phyloP scores from a whole-genome alignment of 352 stramenopile species.

The Phytopythium litorale region DNA sequence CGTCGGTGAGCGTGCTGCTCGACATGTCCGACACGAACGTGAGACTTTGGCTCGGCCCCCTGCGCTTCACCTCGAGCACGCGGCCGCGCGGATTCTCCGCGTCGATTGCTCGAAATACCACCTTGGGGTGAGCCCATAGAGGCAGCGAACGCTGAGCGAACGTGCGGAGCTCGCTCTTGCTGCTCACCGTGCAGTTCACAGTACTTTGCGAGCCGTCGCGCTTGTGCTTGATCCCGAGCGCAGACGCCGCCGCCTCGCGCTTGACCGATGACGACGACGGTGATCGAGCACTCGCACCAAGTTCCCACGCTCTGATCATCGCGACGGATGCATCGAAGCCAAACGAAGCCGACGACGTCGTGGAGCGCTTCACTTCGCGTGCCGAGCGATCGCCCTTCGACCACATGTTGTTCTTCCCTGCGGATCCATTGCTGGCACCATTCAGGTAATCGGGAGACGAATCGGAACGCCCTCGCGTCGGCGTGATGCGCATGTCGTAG shows the following conservation, averaged over 20 bases:
- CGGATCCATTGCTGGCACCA: not conserved
- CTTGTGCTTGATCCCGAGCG: not conserved
- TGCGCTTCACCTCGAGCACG: slow-evolving; percentile 72
- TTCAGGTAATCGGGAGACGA: not conserved
- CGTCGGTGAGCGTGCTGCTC: slow-evolving; percentile 20
- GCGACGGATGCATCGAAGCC: slow-evolving; percentile 61
- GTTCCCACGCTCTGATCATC: slow-evolving; percentile 63
- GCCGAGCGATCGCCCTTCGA: not conserved
- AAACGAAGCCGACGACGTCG: slow-evolving; percentile 52
- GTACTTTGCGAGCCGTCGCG: not conserved
- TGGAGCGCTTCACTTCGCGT: slow-evolving; percentile 23
- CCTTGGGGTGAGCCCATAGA: slow-evolving; percentile 75
- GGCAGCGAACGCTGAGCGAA: slow-evolving; percentile 59
- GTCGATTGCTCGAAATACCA: slow-evolving; percentile 60
- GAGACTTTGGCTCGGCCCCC: slow-evolving; percentile 44
- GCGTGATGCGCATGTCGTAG: slow-evolving; percentile 47
- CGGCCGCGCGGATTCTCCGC: slow-evolving; percentile 40
- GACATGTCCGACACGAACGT: slow-evolving; percentile 22
- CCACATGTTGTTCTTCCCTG: not conserved
- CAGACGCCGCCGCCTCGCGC: not conserved
- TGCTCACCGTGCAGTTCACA: slow-evolving; percentile 17
- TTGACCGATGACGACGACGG: slow-evolving; percentile 4
- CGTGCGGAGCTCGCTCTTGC: slow-evolving; percentile 65
- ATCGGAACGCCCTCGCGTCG: slow-evolving; percentile 16
- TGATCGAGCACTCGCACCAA: slow-evolving; percentile 13